phyloP scores from a whole-genome alignment of 306 rosid species.

The Acacia confusa region DNA sequence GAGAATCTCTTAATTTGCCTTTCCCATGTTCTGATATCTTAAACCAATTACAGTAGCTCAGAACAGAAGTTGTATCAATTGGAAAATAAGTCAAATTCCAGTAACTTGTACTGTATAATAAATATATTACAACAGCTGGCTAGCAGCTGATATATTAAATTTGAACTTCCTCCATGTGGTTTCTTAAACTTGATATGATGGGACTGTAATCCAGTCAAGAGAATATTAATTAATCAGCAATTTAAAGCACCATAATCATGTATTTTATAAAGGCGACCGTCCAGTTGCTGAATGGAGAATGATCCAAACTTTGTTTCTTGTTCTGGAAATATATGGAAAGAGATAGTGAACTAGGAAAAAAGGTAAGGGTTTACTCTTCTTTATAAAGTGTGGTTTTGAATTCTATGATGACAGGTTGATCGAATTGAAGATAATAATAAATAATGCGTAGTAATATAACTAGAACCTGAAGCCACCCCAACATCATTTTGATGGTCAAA shows the following conservation, averaged over 20 bases:
- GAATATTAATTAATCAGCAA: background rate
- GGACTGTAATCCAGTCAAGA: background rate
- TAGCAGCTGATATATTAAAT: background rate
- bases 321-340: background rate
- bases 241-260: background rate
- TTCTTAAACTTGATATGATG: background rate
- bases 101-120: background rate
- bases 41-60: background rate
- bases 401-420: background rate
- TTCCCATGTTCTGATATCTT: background rate
- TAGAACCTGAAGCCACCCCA: background rate
- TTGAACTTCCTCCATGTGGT: background rate
- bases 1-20: background rate
- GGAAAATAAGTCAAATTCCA: background rate
- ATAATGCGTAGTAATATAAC: background rate
- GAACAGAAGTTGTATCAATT: background rate
- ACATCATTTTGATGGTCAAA: conserved; percentile 37
- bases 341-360: background rate
- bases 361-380: background rate
- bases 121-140: background rate
- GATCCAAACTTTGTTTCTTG: background rate
- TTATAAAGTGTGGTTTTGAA: background rate
- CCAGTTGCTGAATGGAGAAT: background rate
- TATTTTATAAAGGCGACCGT: background rate
- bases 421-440: background rate